Base-by-base conservation (phyloP, 192 early-diverging fungal species). In the Coemansia sp. region DNA sequence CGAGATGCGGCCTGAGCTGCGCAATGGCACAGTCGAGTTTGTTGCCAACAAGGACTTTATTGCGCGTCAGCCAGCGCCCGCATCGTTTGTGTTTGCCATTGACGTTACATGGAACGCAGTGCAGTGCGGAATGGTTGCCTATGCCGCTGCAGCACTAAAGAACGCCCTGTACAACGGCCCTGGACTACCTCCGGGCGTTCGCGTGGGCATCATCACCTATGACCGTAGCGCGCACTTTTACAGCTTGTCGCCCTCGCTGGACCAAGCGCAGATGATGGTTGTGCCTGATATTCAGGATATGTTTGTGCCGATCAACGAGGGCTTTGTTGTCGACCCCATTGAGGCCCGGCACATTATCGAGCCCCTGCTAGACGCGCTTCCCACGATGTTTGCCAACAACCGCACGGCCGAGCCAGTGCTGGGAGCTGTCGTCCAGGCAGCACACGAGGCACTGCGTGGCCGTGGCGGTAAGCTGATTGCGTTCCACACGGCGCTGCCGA, bases 171-270 rank as follows among this genome's bases (percentile, higher is more conserved):
- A 93, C 79, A 81, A 80, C 36, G 71, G 87, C 53, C 8, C 78
- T 12, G 78, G 81, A 1, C 69, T 94, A 29, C 87, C 86, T 2
- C 60, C 69, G 1, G 91, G 89, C 7, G 79, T 87, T 27, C 90
- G 85, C 66, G 88, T 99, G 22, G 96, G 92, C 31, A 89, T 99
- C 39, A 73, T 98, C 64, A 98, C 97, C 2, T 97, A 90, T 70
- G 97, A 98, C 76, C 88, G 88, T 70, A 86, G 87, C 22, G 88
- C 96, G 16, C 96, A 98, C 79, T 99, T 99, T 76, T 99, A 98
- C 84, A 98, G 96, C 75, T 72, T 99, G 57, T 88, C 68, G 90
- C 58, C 94, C 5, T 72, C 64, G 40, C 86, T 98, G 36, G 96
- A 97, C 41, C 93, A 95, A 70, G 88, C 93, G 6, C 93, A 94